Evolutionary conservation across 2,329 filamentous ascomycete genomes (phyloP), one percentile per base, ranked within the genome.

Genomic region (Sporothrix curviconia): DNA sequence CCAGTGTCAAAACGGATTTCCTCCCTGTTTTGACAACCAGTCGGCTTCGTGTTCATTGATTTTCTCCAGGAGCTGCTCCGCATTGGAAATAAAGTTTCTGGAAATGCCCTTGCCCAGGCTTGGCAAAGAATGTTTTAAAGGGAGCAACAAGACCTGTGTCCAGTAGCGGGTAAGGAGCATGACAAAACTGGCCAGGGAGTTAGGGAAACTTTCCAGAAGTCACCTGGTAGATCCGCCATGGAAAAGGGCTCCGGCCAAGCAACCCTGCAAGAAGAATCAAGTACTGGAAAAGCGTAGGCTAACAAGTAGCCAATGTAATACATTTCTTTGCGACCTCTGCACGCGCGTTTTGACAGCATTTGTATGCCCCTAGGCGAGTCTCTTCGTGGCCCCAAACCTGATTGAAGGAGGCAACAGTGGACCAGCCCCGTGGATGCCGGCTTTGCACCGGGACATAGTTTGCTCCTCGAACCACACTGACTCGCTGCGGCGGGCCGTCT

Each of bases 91-190:
- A 36, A 84, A 73, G 57, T 82, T 76, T 60, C 77, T 75, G 57
- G 79, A 80, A 60, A 84, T 76, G 50, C 70, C 78, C 64, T 79
- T 81, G 7, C 81, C 80, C 28, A 84, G 70, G 17, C 73, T 72
- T 7, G 80, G 78, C 66, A 90, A 89, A 69, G 87, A 89, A 62
- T n/a, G n/a, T n/a, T n/a, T 84, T 84, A 55, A 90, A 76, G 2
- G 87, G 87, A 2, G 81, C 79, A 44, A 86, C 86, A 37, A 90
- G 76, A n/a, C n/a, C 65, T 90, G 86, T 17, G 80, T 79, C 85
- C 89, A 89, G 68, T 90, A 90, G 55, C n/a, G n/a, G n/a, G 85
- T 86, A 59, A 90, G 72, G 15, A 90, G 74, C 71, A 85, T 82
- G 56, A 87, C 83, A 63, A 90, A n/a, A 89, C 62, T 86, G 78